These are phyloP conservation scores for Arctostaphylos glauca DNA, from an alignment of 148 eudicot species.

Conservation along the genomic window DNA sequence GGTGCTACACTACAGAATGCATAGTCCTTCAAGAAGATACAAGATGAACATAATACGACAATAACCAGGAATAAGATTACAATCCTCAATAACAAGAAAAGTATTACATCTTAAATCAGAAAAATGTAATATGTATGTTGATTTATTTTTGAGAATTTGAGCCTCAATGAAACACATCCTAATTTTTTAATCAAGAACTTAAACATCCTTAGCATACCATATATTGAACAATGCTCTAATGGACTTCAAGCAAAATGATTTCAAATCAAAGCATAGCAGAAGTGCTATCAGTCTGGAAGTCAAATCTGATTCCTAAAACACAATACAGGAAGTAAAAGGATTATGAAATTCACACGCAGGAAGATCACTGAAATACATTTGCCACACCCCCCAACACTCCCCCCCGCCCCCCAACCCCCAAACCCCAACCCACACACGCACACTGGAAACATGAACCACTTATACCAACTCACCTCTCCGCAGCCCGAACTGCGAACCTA, in stretches of 20 bases:
- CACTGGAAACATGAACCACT: neutral
- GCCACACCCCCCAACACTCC: neutral
- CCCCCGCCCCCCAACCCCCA: too few species aligned
- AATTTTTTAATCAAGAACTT: neutral
- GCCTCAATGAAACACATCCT: too few species aligned
- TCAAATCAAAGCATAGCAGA: neutral
- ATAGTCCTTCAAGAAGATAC: neutral
- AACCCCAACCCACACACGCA: neutral
- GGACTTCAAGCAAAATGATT: neutral
- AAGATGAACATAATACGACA: neutral
- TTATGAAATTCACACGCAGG: neutral
- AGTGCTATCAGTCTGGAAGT: neutral
- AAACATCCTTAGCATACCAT: neutral
- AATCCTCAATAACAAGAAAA: too few species aligned
- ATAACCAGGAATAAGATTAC: neutral
- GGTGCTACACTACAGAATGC: neutral
- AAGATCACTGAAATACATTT: too few species aligned
- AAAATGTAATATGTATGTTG: too few species aligned
- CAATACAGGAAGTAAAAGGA: neutral
- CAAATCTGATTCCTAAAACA: neutral
- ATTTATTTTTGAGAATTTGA: too few species aligned
- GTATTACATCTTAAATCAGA: too few species aligned
- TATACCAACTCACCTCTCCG: conserved; percentile 19
- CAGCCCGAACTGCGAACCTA: conserved; percentile 20
- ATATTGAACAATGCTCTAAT: neutral